Base-by-base conservation (phyloP, 768 basidiomycete species). In the Mycena rosella region DNA sequence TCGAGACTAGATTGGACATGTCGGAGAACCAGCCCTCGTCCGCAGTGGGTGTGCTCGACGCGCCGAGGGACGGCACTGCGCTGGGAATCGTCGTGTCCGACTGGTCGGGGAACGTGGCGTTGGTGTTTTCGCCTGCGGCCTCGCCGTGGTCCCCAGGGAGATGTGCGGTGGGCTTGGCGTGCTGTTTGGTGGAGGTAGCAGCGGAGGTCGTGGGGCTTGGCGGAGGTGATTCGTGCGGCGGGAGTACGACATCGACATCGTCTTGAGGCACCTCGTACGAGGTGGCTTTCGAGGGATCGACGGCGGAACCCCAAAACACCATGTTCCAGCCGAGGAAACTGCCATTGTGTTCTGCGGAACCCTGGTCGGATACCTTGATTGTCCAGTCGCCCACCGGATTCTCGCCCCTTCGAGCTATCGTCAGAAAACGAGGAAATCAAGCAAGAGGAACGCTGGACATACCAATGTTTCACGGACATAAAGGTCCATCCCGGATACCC, bases 391-490 rank as follows among this genome's bases (percentile, higher is more conserved):
- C 98, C 30, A 94, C 77, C 1, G 96, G 93, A 78, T 94, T 84
- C 80, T 99, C 98, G 42, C 93, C 96, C 97, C 97, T 98, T 30
- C 65, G 42, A 79, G 65, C 14, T 67, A 29, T 56, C 17, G 38
- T 65, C n/a, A 51, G 22, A 53, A 42, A 63, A 51, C n/a, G n/a
- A n/a, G n/a, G n/a, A 13, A 20, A 38, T 17, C 26, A 40, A 22
- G 30, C 47, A 6, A 4, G 22, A 17, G n/a, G 34, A 20, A 36
- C 24, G 14, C 26, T 15, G 55, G 18, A 80, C 89, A 77, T 64
- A 96, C 97, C 98, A 99, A 75, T 99, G 98, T 79, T 99, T 99
- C 62, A 99, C 88, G 34, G 89, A 89, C 96, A 98, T 99, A 77
- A 99, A 99, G n/a, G 87, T 91, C 98, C 98, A 99, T 0, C 95